phyloP scores from a whole-genome alignment of 2,329 filamentous ascomycete genomes.

The Neonectria neomacrospora region DNA sequence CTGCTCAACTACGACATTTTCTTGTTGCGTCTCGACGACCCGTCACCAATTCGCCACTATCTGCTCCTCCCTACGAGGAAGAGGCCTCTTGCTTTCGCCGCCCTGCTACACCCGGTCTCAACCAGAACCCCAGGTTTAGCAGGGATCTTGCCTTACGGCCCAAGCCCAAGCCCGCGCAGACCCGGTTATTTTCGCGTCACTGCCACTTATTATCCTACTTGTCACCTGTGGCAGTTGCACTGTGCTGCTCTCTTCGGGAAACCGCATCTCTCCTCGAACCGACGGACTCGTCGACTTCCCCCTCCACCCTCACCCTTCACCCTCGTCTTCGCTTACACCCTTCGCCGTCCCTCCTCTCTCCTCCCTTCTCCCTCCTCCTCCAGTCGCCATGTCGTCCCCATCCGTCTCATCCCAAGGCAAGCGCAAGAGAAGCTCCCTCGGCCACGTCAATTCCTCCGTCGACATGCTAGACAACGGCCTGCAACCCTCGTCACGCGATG shows the following conservation, averaged over 20 bases:
- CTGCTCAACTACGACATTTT: neutral
- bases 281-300: constrained; percentile 14
- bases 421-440: constrained; percentile 79
- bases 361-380: neutral
- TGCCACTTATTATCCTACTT: constrained; percentile 24
- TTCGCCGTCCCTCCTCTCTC: too few species aligned
- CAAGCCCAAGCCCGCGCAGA: constrained; percentile 17
- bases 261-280: constrained; percentile 3
- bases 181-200: constrained; percentile 26
- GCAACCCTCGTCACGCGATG: constrained; percentile 81
- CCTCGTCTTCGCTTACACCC: constrained; percentile 3
- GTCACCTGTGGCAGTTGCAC: constrained; percentile 1
- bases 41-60: constrained; percentile 2
- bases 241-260: constrained; percentile 2
- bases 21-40: neutral
- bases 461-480: constrained; percentile 63
- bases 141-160: constrained; percentile 24
- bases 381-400: constrained; percentile 67
- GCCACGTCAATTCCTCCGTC: constrained; percentile 59
- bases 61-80: neutral
- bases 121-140: constrained; percentile 27
- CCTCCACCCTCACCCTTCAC: neutral
- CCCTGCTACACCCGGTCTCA: constrained; percentile 5
- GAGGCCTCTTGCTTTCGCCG: constrained; percentile 8
- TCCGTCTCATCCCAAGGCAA: constrained; percentile 69